These are phyloP conservation scores for Bimuria novae-zelandiae DNA, from an alignment of 2,329 filamentous ascomycete species.

Conservation along the genomic window DNA sequence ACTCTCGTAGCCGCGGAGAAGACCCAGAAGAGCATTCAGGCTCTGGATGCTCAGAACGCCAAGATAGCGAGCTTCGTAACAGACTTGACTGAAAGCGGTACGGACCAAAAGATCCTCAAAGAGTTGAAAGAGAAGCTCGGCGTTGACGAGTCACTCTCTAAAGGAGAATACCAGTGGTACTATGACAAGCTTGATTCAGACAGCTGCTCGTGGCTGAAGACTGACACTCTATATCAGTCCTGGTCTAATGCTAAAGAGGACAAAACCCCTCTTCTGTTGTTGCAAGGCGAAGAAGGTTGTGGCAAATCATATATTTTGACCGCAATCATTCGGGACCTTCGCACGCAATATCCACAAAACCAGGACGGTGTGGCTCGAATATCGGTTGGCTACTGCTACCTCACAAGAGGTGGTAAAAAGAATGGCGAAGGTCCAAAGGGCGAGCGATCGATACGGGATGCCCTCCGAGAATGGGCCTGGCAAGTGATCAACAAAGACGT, in stretches of 20 bases:
- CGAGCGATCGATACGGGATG: background rate
- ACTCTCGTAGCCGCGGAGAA: background rate
- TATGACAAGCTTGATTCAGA: background rate
- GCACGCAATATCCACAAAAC: background rate
- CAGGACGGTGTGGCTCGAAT: background rate
- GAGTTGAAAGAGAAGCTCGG: background rate
- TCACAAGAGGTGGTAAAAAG: background rate
- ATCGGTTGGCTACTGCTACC: background rate
- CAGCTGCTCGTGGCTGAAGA: background rate
- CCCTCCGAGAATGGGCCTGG: conserved; percentile 1
- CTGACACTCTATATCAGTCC: background rate
- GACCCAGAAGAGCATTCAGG: background rate
- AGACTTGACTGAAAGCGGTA: background rate
- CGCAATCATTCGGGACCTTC: background rate
- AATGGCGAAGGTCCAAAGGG: background rate
- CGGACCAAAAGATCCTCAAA: background rate
- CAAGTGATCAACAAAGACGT: background rate
- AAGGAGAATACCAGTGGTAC: background rate
- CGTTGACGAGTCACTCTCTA: background rate
- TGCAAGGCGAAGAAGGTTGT: background rate
- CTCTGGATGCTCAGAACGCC: background rate
- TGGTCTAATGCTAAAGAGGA: background rate
- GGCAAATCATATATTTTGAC: conserved; percentile 1
- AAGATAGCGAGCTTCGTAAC: background rate
- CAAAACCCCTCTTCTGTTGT: background rate